These are phyloP conservation scores for Rhynchosporium graminicola DNA, from an alignment of 2,329 filamentous ascomycete genomes.

Conservation along the genomic window DNA sequence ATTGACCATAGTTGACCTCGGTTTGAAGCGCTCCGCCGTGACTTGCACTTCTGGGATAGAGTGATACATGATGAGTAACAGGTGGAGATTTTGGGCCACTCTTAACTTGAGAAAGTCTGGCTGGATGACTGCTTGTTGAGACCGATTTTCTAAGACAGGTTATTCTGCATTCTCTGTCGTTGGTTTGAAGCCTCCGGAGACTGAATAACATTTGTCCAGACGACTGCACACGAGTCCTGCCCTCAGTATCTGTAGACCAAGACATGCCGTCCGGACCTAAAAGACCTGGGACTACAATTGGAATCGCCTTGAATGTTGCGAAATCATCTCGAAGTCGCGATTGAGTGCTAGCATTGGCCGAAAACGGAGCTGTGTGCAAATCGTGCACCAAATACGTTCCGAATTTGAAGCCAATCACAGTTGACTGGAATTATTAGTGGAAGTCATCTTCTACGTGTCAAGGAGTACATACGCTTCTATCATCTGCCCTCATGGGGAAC, in stretches of 20 bases:
- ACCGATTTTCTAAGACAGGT: not conserved
- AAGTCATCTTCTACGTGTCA: no score
- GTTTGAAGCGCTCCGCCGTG: not conserved
- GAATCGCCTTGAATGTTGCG: no score
- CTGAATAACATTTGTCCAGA: not conserved
- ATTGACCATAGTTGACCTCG: not conserved
- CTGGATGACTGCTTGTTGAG: not conserved
- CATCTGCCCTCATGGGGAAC: no score
- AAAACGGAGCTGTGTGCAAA: no score
- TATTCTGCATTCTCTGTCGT: not conserved
- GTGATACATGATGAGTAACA: not conserved
- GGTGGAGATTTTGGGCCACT: not conserved
- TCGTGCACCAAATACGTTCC: no score
- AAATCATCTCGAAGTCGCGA: no score
- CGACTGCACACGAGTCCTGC: not conserved
- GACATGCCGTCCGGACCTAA: not conserved
- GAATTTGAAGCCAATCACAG: no score
- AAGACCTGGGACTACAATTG: no score
- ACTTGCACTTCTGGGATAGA: not conserved
- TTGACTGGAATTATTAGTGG: no score
- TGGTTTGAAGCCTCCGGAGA: not conserved
- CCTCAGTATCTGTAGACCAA: not conserved
- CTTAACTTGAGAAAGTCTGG: no score
- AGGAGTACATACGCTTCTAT: no score
- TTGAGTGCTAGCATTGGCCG: no score